These are phyloP conservation scores for Aphanocladium album DNA, from an alignment of 2,329 filamentous ascomycete genomes.

Conservation along the genomic window DNA sequence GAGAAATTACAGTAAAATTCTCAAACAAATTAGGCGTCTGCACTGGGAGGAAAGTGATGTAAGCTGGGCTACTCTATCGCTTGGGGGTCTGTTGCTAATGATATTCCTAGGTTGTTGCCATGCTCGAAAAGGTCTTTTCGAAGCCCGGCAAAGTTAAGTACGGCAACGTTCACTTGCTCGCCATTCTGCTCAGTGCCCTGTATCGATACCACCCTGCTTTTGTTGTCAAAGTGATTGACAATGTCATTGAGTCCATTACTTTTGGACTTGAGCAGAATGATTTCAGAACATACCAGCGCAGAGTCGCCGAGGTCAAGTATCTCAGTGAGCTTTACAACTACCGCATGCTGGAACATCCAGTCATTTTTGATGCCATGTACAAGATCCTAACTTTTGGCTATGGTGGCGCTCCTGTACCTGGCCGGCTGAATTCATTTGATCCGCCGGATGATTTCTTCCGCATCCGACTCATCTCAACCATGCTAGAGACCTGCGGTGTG, in stretches of 20 bases:
- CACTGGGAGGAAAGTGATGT: constrained; percentile 95
- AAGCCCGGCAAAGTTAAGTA: constrained; percentile 98
- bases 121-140: constrained; percentile 86
- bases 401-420: constrained; percentile 76
- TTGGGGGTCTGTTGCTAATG: constrained; percentile 6
- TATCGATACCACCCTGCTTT: constrained; percentile 92
- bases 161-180: constrained; percentile 89
- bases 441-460: constrained; percentile 93
- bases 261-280: constrained; percentile 92
- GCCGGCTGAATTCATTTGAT: constrained; percentile 72
- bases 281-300: constrained; percentile 93
- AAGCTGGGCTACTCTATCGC: constrained; percentile 16
- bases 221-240: constrained; percentile 85
- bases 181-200: constrained; percentile 80
- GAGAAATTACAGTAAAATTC: constrained; percentile 85
- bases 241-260: constrained; percentile 79
- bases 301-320: constrained; percentile 94
- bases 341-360: constrained; percentile 88
- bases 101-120: constrained; percentile 55
- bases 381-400: constrained; percentile 92
- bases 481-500: constrained; percentile 91
- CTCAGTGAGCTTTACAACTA: constrained; percentile 97
- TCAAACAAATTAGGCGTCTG: constrained; percentile 90
- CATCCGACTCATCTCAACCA: constrained; percentile 80
- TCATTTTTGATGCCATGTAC: constrained; percentile 94